Conservation (phyloP, 257 asterid genomes). For the Solanum medicagineum region DNA sequence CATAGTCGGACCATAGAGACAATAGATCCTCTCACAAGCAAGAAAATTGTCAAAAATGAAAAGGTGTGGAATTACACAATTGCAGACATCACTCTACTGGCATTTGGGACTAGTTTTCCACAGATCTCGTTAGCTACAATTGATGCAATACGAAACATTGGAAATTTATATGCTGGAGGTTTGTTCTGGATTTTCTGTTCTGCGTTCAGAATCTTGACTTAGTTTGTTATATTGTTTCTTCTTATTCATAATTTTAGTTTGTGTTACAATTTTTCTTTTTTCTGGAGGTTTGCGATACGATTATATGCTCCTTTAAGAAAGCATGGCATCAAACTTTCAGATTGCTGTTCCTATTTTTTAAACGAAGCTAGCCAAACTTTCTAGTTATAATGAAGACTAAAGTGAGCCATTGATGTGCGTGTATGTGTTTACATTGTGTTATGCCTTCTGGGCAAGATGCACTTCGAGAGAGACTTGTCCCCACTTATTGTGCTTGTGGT, state of each 20-base stretch:
- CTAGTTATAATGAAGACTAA: neutral
- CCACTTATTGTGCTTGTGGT: neutral
- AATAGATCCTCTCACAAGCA: slow-evolving; percentile 50
- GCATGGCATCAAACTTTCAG: neutral
- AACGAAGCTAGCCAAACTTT: neutral
- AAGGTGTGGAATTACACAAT: slow-evolving; percentile 88
- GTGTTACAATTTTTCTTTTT: neutral
- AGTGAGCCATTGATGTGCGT: neutral
- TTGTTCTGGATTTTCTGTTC: slow-evolving; percentile 3
- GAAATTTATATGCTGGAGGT: slow-evolving; percentile 84
- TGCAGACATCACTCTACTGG: slow-evolving; percentile 82
- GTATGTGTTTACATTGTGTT: neutral
- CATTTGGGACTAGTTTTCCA: slow-evolving; percentile 96
- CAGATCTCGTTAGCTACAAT: slow-evolving; percentile 93
- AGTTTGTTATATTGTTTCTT: neutral
- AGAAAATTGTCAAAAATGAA: slow-evolving; percentile 25
- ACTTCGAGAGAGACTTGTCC: neutral
- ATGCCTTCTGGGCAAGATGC: neutral
- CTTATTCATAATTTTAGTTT: neutral
- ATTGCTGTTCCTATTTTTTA: neutral
- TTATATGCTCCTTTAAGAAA: neutral
- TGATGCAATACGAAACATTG: slow-evolving; percentile 80
- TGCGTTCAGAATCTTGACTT: neutral
- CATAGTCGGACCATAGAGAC: slow-evolving; percentile 55
- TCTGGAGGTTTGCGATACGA: neutral